phyloP scores from a whole-genome alignment of 768 basidiomycete species.

The Daedaleopsis sinensis region DNA sequence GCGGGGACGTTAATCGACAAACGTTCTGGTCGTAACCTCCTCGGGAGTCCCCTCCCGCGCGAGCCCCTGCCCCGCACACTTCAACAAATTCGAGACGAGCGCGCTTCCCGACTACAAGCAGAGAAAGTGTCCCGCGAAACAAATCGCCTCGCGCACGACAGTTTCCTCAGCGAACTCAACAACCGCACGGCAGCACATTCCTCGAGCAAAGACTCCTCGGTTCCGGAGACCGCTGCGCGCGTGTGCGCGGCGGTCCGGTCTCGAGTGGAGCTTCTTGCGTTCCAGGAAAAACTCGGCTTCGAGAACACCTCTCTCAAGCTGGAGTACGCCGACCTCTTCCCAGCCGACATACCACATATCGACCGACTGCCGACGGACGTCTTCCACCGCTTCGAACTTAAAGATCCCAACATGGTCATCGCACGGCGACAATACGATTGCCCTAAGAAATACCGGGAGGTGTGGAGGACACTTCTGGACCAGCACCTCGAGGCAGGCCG shows the following conservation, averaged over 20 bases:
- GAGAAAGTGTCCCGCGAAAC: no score
- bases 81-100: neutral
- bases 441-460: slow-evolving; percentile 36
- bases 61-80: neutral
- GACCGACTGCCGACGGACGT: slow-evolving; percentile 22
- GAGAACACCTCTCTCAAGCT: slow-evolving; percentile 1
- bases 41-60: neutral
- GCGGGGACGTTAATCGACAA: neutral
- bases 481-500: slow-evolving; percentile 37
- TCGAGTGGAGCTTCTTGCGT: neutral
- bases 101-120: no score
- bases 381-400: slow-evolving; percentile 19
- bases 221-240: no score
- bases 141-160: no score
- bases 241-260: neutral
- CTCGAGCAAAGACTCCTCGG: neutral
- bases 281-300: neutral
- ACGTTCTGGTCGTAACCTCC: neutral
- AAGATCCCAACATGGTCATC: slow-evolving; percentile 24
- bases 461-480: slow-evolving; percentile 37
- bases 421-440: slow-evolving; percentile 33
- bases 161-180: no score
- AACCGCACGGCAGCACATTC: neutral
- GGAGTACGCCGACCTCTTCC: slow-evolving; percentile 21
- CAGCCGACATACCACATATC: slow-evolving; percentile 24